Evolutionary conservation across 257 asterid genomes (phyloP), one percentile per base, ranked within the genome.

Genomic region (Capsicum rhomboideum): DNA sequence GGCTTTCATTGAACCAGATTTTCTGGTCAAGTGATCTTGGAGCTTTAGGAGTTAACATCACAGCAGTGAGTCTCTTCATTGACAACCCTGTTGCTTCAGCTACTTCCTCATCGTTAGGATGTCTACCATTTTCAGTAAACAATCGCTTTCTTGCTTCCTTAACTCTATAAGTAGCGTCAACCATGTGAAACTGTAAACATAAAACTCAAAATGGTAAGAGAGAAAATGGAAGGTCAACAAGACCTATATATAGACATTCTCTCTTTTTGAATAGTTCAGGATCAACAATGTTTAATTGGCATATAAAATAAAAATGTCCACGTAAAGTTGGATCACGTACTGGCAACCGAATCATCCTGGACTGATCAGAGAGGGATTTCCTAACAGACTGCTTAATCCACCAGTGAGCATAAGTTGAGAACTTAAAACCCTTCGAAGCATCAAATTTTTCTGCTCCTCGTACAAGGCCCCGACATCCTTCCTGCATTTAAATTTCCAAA

Each of bases 381-480:
- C 97, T 87, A 82, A 93, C 94, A 14, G 97, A 97, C 97, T 94
- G 98, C 42, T 97, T 93, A 84, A 96, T 96, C 98, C 98, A 96
- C 99, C 99, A 96, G 82, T 96, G 95, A 80, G 95, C 99, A 84
- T 96, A 96, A 23, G 99, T 96, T 10, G 99, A 96, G 87, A 96
- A 92, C 93, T 92, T 96, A 87, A 93, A 96, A 72, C 99, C 99
- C 91, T 93, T 96, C 7, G 98, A 90, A 81, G 98, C 91, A 87
- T 96, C 99, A 84, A 90, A 96, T 87, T 96, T 96, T 91, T 94
- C 98, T 67, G 95, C 94, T 59, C 99, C 98, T 83, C 98, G 85
- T 54, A 96, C 95, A 84, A 96, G 91, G 75, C 99, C 98, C 92
- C 95, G 91, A 66, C 99, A 96, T 85, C 99, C 99, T 93, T 94